Base-by-base conservation (phyloP, 208 protist species). In the Trypanosoma cruzi region DNA sequence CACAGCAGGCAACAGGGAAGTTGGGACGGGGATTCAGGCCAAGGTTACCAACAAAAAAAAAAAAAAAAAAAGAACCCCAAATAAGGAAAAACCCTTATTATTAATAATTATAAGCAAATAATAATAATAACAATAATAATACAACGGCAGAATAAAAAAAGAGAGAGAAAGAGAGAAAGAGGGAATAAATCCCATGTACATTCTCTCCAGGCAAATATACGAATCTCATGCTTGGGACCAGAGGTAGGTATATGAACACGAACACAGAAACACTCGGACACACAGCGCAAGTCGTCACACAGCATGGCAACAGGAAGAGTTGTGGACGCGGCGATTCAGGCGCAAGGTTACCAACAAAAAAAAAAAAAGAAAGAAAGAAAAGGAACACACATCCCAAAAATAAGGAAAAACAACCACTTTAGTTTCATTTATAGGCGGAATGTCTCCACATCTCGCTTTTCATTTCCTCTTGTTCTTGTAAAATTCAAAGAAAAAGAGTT, bases 121-220 rank as follows among this genome's bases (percentile, higher is more conserved):
- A n/a, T n/a, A n/a, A n/a, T n/a, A n/a, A n/a, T n/a, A n/a, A n/a
- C 6, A 58, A 37, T 37, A 58, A n/a, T 34, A 54, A 42, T 20
- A 34, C 32, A 42, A 63, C 37, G 49, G 29, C 59, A 52, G 66
- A 52, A 52, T 26, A 37, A 28, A 28, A 49, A 53, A 56, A 52
- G 28, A 63, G 34, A 52, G 40, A 52, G 40, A 13, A 57, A 44
- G 26, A 72, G 28, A 64, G 24, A 50, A 32, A 69, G 28, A 67
- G 10, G 26, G 29, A 60, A 40, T 54, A 24, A 67, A 46, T 18
- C 5, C 48, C 26, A 65, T 1, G 44, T 49, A 6, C 37, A 40
- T 40, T 40, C 7, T 11, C 36, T 40, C 36, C 36, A 4, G 36
- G 4, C 36, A 40, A 40, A 40, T 11, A 40, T 11, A 40, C 36